Evolutionary conservation across 129 eudicot genomes (phyloP), one percentile per base, ranked within the genome.

Genomic region (Tagetes patula): DNA sequence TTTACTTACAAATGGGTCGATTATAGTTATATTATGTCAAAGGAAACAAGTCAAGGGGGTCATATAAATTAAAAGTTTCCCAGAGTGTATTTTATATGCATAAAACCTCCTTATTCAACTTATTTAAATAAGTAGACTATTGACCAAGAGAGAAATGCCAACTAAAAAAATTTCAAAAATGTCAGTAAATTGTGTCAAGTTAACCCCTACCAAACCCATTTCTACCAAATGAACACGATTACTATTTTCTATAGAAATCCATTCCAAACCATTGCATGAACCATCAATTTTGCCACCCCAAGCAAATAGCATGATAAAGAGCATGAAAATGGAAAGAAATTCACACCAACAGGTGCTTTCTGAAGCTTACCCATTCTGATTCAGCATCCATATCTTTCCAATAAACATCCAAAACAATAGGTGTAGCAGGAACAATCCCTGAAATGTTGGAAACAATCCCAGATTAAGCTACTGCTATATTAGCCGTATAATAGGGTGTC

Each of bases 301-400:
- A 38, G 47, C 12, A 63, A 47, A 39, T 45, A 33, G 65, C 60
- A 58, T 11, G 53, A 62, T 52, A 60, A 71, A 60, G 68, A 58
- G 69, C 20, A 10, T 36, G 47, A 49, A 45, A 80, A 39, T 8
- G 30, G 11, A 54, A 49, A 77, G 20, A 32, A 5, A 2, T 46
- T 62, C 47, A 62, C 70, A 69, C 82, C 13, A 56, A 72, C 13
- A 45, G 40, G 39, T 47, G 68, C 33, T 12, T 8, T 72, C 49
- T 48, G 71, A 63, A 56, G 67, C 89, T 82, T 85, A 92, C 98
- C 98, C 98, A 92, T 68, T 92, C 98, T 63, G 98, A 87, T 79
- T 92, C 98, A 65, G 86, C 83, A 33, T 83, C 85, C 85, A 89
- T 82, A 77, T 89, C 96, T 85, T 87, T 92, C 98, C 96, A 90